These are phyloP conservation scores for Aspergillus tamarii DNA, from an alignment of 2,329 filamentous ascomycete species.

Conservation along the genomic window DNA sequence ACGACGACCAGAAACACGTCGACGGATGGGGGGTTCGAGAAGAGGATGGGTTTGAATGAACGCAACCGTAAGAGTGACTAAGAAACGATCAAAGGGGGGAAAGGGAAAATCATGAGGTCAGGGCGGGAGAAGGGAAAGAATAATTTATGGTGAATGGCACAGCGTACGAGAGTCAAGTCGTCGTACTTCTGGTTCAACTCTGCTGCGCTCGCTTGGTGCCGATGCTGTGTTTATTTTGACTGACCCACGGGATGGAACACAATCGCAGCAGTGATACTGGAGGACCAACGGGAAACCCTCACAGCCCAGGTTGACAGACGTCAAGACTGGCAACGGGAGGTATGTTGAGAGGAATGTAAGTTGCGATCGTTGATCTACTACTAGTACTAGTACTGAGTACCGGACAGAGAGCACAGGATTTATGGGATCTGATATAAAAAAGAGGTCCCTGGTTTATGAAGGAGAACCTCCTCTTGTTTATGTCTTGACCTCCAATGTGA, in stretches of 20 bases:
- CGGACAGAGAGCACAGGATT: too few relatives aligned
- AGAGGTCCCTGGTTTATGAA: neutral
- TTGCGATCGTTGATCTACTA: neutral
- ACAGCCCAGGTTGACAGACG: neutral
- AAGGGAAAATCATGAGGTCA: constrained; percentile 16
- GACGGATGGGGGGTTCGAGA: neutral
- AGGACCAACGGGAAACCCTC: neutral
- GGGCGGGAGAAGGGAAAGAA: constrained; percentile 15
- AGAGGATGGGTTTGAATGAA: neutral
- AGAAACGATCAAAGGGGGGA: constrained; percentile 19
- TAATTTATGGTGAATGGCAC: neutral
- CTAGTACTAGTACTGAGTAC: neutral
- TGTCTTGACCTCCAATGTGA: neutral
- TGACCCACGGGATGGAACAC: constrained; percentile 28
- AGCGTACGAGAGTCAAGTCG: neutral
- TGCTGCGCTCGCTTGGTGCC: constrained; percentile 25
- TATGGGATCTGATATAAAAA: neutral
- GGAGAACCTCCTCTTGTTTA: neutral
- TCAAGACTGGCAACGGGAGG: constrained; percentile 12
- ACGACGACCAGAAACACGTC: constrained; percentile 3
- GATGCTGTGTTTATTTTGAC: constrained; percentile 40
- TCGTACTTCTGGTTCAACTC: constrained; percentile 8
- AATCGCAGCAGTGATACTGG: constrained; percentile 10
- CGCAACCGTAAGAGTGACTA: constrained; percentile 15
- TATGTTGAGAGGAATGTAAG: constrained; percentile 15